Evolutionary conservation across 768 basidiomycete species (phyloP), one percentile per base, ranked within the genome.

Genomic region (Collybiopsis luxurians): DNA sequence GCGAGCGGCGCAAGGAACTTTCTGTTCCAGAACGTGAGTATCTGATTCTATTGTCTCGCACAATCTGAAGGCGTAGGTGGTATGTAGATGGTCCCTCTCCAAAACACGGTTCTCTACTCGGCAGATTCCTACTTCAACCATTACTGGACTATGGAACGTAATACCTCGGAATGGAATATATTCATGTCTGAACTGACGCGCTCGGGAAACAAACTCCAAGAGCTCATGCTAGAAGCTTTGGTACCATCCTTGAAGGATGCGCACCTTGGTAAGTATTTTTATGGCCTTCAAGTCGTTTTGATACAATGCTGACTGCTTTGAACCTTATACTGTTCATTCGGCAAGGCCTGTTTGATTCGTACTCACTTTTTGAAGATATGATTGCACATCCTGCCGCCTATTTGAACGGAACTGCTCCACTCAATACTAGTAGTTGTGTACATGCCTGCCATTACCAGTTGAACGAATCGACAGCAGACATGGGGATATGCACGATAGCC

Each of bases 331-430:
- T n/a, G n/a, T n/a, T n/a, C n/a, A n/a, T n/a, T n/a, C 60, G 12
- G 46, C 10, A 48, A 85, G 86, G 79, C 0, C 65, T 83, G 0
- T 87, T 87, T 60, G 83, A 87, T 64, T 84, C 85, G 3, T 76
- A 86, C 64, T 73, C 73, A 1, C 73, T 87, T 28, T 85, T 87
- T 65, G 66, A 75, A 17, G 84, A 87, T 62, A 85, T 88, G 69
- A 75, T 76, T 60, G 66, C 70, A 24, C 66, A 78, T 55, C 86
- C 86, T 1, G 60, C 67, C 7, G 59, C 64, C 3, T 87, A 86
- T 66, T 67, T 87, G 30, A 88, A 87, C 58, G 86, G 85, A 7
- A 87, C 84, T 0, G 84, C 76, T 0, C 82, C 84, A 12, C 66
- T 80, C 47, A 86, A 87, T 59, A 77, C 82, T 24, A 85, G 81